Evolutionary conservation across 2,329 filamentous ascomycete species (phyloP), one percentile per base, ranked within the genome.

Genomic region (Sclerotinia spermophila): DNA sequence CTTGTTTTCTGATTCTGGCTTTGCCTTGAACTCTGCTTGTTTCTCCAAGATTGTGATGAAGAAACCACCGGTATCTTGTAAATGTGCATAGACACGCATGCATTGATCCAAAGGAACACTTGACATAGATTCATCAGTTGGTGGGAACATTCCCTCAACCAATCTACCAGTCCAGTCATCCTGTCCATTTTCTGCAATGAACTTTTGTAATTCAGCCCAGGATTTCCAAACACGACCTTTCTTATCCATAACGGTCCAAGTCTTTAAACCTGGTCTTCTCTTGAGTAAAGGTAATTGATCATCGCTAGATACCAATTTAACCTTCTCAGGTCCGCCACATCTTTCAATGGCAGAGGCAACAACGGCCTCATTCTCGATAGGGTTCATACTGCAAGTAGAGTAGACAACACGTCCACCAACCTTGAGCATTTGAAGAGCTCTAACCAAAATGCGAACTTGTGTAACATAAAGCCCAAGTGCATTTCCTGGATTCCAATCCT

Each of bases 341-440:
- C 94, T 88, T 76, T 94, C 91, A 76, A 99, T 94, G 17, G 96
- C 96, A 38, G 91, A 90, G 1, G 92, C 89, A 72, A 99, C 85
- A 24, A 98, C 94, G 10, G 96, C 91, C 82, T 99, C 96, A 78
- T 99, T 97, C 84, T 99, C 96, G 40, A 98, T 89, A 0, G 96
- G 96, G 82, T 99, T 99, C 92, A 99, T 93, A 81, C 94, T 97
- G 86, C 96, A 99, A 30, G 96, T 99, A 4, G 95, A 98, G 83
- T 98, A 99, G 67, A 99, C 95, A 40, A 98, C 92, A 73, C 94
- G 89, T 67, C 96, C 96, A 55, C 96, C 95, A 70, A 93, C 91
- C 84, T 97, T 98, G 75, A 99, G 88, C 89, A 99, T 93, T 82
- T 98, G 95, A 67, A 99, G 85, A 44, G 96, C 93, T 73, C 96